Conservation (phyloP, 1,284 basidiomycete genomes). For the Rhizoctonia solani region DNA sequence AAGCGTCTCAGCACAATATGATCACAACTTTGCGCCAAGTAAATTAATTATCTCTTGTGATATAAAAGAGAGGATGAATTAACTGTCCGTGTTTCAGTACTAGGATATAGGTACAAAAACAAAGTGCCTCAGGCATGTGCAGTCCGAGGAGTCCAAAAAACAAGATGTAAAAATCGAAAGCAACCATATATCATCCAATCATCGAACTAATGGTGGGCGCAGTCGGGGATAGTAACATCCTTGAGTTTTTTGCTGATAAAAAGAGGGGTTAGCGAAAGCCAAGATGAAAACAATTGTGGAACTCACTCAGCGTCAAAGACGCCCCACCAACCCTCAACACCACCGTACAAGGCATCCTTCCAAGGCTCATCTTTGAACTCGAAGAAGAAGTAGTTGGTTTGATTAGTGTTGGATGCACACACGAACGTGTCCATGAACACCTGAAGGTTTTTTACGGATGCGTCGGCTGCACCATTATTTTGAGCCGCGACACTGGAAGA, state of each 20-base stretch:
- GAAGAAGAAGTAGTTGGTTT: slow-evolving; percentile 85
- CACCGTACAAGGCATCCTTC: slow-evolving; percentile 78
- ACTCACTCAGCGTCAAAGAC: slow-evolving; percentile 58
- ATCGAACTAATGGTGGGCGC: slow-evolving; percentile 41
- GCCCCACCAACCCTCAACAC: slow-evolving; percentile 82
- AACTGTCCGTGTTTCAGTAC: background rate
- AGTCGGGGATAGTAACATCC: slow-evolving; percentile 52
- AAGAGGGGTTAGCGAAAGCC: background rate
- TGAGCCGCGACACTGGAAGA: slow-evolving; percentile 58
- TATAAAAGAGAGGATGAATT: background rate
- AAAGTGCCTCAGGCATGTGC: background rate
- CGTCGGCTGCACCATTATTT: slow-evolving; percentile 65
- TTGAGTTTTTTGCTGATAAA: slow-evolving; percentile 46
- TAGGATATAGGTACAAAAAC: background rate
- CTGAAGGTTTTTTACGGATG: slow-evolving; percentile 71
- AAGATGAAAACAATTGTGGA: background rate
- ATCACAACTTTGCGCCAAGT: no score
- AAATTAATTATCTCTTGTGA: no score
- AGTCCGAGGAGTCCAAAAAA: background rate
- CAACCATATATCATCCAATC: background rate
- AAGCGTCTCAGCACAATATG: no score
- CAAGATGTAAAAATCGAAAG: background rate
- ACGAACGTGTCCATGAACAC: slow-evolving; percentile 83
- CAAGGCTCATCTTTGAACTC: slow-evolving; percentile 86
- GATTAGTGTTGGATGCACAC: slow-evolving; percentile 81